A percentile compares a stretch with the other conserved stretches of the same genome.
Conservation (phyloP, 768 basidiomycete species). For the Naganishia antarctica region DNA sequence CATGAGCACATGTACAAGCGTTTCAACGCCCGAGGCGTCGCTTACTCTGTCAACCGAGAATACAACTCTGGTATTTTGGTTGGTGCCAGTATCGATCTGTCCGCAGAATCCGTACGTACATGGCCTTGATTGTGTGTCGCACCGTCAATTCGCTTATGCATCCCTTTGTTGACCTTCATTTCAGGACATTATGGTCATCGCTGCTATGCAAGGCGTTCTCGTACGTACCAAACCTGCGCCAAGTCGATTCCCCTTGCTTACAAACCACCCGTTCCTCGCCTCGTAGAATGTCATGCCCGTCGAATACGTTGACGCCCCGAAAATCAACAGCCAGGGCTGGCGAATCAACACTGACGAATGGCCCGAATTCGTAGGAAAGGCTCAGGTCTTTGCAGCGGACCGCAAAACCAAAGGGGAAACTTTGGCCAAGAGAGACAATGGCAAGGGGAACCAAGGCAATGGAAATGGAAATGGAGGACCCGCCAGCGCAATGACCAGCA, state of each 20-base stretch:
- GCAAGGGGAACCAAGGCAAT: constrained; percentile 13
- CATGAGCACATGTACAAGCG: constrained; percentile 56
- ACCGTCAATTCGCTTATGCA: too few relatives aligned
- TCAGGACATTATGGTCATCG: constrained; percentile 54
- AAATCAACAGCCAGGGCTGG: constrained; percentile 20
- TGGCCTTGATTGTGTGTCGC: not conserved
- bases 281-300: constrained; percentile 15
- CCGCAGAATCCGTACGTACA: constrained; percentile 46
- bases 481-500: constrained; percentile 3
- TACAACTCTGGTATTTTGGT: constrained; percentile 59
- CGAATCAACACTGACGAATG: constrained; percentile 19
- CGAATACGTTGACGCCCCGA: constrained; percentile 14
- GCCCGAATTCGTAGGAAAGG: constrained; percentile 12
- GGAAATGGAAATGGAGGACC: constrained; percentile 17
- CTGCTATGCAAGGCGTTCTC: constrained; percentile 54
- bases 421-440: constrained; percentile 1
- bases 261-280: too few relatives aligned
- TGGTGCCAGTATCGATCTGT: constrained; percentile 58
- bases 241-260: too few relatives aligned
- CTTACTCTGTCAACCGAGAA: constrained; percentile 39
- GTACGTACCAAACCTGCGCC: too few relatives aligned
- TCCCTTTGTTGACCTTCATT: too few relatives aligned
- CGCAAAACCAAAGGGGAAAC: constrained; percentile 6
- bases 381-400: constrained; percentile 2
- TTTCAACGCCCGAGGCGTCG: constrained; percentile 35